Conservation (phyloP, 495 filamentous ascomycete species). For the Parachaetomium inaequale region DNA sequence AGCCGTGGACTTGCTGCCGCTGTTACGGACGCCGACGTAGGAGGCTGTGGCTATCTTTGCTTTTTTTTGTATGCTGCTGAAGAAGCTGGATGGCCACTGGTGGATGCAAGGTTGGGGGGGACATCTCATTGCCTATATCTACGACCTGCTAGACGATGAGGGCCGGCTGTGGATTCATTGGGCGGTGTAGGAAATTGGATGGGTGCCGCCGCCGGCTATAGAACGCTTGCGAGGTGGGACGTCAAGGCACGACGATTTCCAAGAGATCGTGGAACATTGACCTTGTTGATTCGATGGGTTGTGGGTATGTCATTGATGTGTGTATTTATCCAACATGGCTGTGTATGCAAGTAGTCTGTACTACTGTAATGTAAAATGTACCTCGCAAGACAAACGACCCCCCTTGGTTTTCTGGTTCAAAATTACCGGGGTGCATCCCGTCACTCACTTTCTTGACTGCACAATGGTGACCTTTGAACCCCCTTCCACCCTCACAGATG, state of each 20-base stretch:
- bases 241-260: not conserved
- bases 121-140: not conserved
- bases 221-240: not conserved
- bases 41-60: slow-evolving; percentile 1
- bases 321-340: not conserved
- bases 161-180: slow-evolving; percentile 1
- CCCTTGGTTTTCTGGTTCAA: not conserved
- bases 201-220: not conserved
- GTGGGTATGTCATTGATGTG: not conserved
- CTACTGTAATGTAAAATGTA: not conserved
- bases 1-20: not conserved
- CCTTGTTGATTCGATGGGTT: not conserved
- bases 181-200: not conserved
- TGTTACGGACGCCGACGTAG: not conserved
- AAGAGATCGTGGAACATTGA: not conserved
- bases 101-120: not conserved
- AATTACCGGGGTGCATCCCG: not conserved
- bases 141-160: not conserved
- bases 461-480: slow-evolving; percentile 1
- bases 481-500: not conserved
- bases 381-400: not conserved
- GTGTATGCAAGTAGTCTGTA: not conserved
- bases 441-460: not conserved
- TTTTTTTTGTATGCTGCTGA: not conserved
- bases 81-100: not conserved